These are phyloP conservation scores for Crithidia sp. DNA, from an alignment of 208 protist genomes.

Conservation along the genomic window DNA sequence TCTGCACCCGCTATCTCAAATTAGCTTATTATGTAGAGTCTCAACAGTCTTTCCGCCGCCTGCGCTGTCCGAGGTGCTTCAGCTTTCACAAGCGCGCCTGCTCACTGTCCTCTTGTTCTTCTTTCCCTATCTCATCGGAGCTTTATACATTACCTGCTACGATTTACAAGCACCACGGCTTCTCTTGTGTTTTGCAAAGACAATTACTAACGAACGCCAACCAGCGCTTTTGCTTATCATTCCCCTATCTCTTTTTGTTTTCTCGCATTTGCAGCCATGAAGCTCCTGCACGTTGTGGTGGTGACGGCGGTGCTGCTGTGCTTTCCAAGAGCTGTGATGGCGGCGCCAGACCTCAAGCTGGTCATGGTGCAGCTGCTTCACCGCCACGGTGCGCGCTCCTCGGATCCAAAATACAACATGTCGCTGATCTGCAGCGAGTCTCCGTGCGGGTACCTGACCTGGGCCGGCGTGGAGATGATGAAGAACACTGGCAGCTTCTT, in stretches of 20 bases:
- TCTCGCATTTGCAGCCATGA: slow-evolving; percentile 6
- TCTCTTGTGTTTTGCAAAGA: no score
- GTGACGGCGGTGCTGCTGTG: slow-evolving; percentile 4
- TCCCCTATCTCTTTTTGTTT: slow-evolving; percentile 4
- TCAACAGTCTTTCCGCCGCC: no score
- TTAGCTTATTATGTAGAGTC: no score
- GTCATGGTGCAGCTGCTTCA: slow-evolving; percentile 51
- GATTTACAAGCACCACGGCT: no score
- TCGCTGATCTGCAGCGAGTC: slow-evolving; percentile 38
- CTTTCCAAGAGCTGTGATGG: background rate
- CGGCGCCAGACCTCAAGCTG: slow-evolving; percentile 19
- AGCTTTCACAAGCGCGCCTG: no score
- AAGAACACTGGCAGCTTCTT: slow-evolving; percentile 41
- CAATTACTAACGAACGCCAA: no score
- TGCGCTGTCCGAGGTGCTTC: no score
- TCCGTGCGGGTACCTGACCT: slow-evolving; percentile 54
- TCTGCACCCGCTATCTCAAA: no score
- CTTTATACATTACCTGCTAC: no score
- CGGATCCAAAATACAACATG: slow-evolving; percentile 32
- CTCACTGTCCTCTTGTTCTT: no score
- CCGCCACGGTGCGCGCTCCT: slow-evolving; percentile 49
- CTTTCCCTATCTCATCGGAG: no score
- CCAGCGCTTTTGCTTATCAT: background rate
- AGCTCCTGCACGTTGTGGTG: background rate
- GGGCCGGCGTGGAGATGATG: slow-evolving; percentile 38